Conservation (phyloP, 2,329 filamentous ascomycete genomes). For the Curvularia sp. region DNA sequence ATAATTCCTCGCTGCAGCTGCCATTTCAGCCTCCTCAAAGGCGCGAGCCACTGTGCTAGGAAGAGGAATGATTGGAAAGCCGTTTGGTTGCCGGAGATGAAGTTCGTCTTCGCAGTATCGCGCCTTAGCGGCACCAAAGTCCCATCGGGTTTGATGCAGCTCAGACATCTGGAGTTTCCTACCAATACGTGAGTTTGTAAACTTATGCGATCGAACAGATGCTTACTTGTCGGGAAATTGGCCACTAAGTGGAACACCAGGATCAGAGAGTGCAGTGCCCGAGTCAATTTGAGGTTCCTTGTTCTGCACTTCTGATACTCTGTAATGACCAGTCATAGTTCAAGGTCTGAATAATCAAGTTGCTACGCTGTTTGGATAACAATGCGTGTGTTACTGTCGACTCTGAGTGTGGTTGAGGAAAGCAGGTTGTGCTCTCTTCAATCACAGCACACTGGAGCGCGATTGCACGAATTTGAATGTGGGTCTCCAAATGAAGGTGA, state of each 20-base stretch:
- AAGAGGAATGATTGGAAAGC: constrained; percentile 14
- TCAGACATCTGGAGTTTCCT: constrained; percentile 7
- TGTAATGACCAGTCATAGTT: constrained; percentile 1
- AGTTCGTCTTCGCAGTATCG: constrained; percentile 6
- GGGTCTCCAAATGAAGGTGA: constrained; percentile 11
- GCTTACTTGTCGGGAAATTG: constrained; percentile 2
- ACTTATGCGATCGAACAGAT: too few species aligned
- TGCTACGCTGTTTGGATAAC: neutral
- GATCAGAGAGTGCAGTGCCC: constrained; percentile 11
- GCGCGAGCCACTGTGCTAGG: constrained; percentile 8
- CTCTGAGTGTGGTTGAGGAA: neutral
- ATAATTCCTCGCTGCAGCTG: neutral
- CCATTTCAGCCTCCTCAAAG: constrained; percentile 8
- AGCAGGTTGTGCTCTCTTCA: neutral
- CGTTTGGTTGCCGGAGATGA: constrained; percentile 11
- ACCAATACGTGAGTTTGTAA: constrained; percentile 1
- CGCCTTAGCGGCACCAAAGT: constrained; percentile 5
- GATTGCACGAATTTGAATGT: neutral
- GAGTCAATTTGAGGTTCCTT: constrained; percentile 13
- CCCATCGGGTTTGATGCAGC: neutral
- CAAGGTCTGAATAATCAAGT: neutral
- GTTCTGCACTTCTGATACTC: neutral
- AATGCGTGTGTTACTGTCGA: neutral
- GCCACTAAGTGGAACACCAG: neutral
- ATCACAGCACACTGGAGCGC: neutral